Evolutionary conservation across 1,284 basidiomycete genomes (phyloP), one percentile per base, ranked within the genome.

Genomic region (Puccinia triticina): DNA sequence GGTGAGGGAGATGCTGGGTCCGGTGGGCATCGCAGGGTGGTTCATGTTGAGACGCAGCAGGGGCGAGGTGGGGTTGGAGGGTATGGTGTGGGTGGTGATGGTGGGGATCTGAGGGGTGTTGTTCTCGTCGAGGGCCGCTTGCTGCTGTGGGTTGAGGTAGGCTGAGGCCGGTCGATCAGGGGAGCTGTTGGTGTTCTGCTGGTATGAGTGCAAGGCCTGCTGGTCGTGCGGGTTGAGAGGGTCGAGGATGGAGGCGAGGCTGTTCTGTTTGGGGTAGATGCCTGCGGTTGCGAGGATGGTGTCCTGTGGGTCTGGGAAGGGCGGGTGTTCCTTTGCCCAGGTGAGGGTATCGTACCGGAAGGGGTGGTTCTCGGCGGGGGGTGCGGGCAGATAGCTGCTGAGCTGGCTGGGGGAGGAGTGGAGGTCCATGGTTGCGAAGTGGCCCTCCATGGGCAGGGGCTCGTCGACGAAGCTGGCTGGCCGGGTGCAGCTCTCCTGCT

Each of bases 291-390:
- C 61, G 11, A 80, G 67, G 26, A 80, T 80, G 21, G 67, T 57
- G 32, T 80, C 78, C 48, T 80, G 67, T 40, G 69, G 69, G 18
- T 80, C 78, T 21, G 77, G 77, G 46, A 57, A 72, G 7, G 48
- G 18, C 14, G 46, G 43, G 46, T 80, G 67, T 64, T 73, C 78
- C 26, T 69, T 72, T 29, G 78, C 78, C 78, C 78, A 80, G 48
- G 55, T 80, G 34, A 80, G 69, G 21, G 78, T 80, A 73, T 80
- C 57, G 40, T 80, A 80, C 32, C 78, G 37, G 40, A 69, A 69
- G 29, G 76, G 74, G 11, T 77, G 46, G n/a, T 53, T 29, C 18
- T 55, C 43, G 18, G 50, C 23, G 21, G 10, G 18, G 16, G 57
- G 4, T 4, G 3, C 53, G 18, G 61, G 46, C 29, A n/a, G 67